phyloP scores from a whole-genome alignment of 139 green algal species.

The Chlorella sp. region DNA sequence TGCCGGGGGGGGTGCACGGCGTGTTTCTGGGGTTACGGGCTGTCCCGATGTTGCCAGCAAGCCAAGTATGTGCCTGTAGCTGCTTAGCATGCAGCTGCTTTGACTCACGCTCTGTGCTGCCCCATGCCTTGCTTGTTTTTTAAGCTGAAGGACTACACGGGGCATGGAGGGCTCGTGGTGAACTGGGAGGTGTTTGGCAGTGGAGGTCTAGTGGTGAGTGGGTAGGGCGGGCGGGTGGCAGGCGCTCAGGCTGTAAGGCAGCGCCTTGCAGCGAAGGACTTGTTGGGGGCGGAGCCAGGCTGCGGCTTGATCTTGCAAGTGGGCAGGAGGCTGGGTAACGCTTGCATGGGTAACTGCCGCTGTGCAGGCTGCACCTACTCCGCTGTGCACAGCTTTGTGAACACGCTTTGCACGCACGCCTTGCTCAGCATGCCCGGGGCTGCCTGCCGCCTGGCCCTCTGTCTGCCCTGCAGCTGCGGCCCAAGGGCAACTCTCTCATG shows the following conservation, averaged over 20 bases:
- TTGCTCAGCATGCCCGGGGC: background rate
- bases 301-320: background rate
- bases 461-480: background rate
- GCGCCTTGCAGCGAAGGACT: too few species aligned
- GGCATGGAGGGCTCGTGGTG: constrained; percentile 49
- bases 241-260: too few species aligned
- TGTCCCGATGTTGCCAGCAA: background rate
- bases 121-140: background rate
- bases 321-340: too few species aligned
- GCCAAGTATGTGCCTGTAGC: background rate
- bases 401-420: too few species aligned
- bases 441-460: background rate
- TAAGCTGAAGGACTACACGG: constrained; percentile 45
- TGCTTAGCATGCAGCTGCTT: background rate
- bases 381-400: background rate
- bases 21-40: too few species aligned
- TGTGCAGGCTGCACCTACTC: too few species aligned
- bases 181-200: constrained; percentile 66
- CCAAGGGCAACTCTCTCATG: constrained; percentile 18
- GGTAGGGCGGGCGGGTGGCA: background rate
- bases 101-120: background rate
- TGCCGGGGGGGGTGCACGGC: too few species aligned
- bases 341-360: too few species aligned
- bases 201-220: constrained; percentile 34
- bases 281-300: too few species aligned